phyloP scores from a whole-genome alignment of 805 yeast species.

The Candida easanensis region DNA sequence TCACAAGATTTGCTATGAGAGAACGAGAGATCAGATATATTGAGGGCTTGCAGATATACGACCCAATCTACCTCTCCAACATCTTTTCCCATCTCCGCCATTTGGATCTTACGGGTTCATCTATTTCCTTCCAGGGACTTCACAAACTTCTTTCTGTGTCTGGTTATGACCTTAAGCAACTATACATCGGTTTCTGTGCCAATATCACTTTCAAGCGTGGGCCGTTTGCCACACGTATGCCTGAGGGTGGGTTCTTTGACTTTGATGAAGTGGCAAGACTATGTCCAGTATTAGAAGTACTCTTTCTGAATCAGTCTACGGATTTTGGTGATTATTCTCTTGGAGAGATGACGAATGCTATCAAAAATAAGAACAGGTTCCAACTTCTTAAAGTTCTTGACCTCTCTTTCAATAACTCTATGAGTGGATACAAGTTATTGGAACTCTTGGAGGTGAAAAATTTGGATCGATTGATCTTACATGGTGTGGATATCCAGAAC shows the following conservation, averaged over 20 bases:
- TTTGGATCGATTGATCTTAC: constrained; percentile 16
- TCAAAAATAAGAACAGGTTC: constrained; percentile 4
- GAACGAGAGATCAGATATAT: constrained; percentile 18
- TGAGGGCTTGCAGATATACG: constrained; percentile 17
- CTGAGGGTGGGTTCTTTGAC: constrained; percentile 18
- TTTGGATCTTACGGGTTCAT: constrained; percentile 25
- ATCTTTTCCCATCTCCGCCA: constrained; percentile 15
- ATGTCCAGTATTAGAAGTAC: constrained; percentile 17
- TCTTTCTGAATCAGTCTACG: constrained; percentile 24
- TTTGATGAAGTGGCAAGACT: constrained; percentile 20
- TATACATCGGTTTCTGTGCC: constrained; percentile 24
- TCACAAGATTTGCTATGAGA: constrained; percentile 18
- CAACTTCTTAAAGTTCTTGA: constrained; percentile 17
- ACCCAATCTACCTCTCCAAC: constrained; percentile 11
- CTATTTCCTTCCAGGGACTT: constrained; percentile 24
- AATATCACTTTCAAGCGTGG: constrained; percentile 21
- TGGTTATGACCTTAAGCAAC: constrained; percentile 12
- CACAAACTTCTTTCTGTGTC: constrained; percentile 15
- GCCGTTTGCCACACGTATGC: constrained; percentile 8
- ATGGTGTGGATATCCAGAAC: constrained; percentile 22
- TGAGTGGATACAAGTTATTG: constrained; percentile 24
- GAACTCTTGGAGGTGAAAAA: constrained; percentile 17
- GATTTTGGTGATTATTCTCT: constrained; percentile 25
- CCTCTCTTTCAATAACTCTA: constrained; percentile 22
- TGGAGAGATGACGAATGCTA: constrained; percentile 12